Percentiles rank a stretch among this genome's conserved stretches.
Conservation (phyloP, 2,329 filamentous ascomycete genomes). For the Catunica adiposa region DNA sequence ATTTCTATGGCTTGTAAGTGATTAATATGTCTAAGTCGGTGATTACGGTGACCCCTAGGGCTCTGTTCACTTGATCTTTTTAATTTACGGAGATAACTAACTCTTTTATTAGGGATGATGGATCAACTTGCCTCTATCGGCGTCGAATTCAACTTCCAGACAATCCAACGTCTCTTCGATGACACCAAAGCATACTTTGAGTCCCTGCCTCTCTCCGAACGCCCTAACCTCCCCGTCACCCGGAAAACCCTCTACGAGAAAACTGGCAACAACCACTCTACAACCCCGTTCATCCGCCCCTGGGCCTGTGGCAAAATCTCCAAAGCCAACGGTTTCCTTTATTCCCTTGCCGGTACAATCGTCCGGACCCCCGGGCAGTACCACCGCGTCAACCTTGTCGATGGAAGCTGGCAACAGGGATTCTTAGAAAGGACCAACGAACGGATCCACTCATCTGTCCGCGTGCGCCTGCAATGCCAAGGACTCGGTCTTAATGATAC, state of each 20-base stretch:
- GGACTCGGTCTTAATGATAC: slow-evolving; percentile 35
- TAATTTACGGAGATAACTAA: neutral
- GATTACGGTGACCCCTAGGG: no score
- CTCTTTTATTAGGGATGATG: slow-evolving; percentile 36
- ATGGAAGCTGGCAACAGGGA: slow-evolving; percentile 21
- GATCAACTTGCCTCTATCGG: slow-evolving; percentile 36
- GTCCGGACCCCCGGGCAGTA: slow-evolving; percentile 33
- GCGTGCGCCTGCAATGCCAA: slow-evolving; percentile 33
- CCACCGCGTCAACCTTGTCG: slow-evolving; percentile 27
- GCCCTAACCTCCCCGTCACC: slow-evolving; percentile 31
- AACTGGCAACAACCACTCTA: neutral
- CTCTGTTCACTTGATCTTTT: no score
- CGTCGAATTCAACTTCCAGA: slow-evolving; percentile 30
- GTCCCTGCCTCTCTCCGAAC: slow-evolving; percentile 27
- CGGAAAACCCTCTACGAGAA: slow-evolving; percentile 20
- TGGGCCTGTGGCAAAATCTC: slow-evolving; percentile 33
- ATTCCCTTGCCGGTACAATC: slow-evolving; percentile 28
- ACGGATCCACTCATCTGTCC: slow-evolving; percentile 36
- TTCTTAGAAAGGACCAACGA: slow-evolving; percentile 38
- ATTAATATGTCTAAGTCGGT: no score
- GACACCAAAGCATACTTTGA: slow-evolving; percentile 20
- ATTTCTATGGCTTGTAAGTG: slow-evolving; percentile 25
- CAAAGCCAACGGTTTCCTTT: slow-evolving; percentile 25
- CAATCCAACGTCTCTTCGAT: slow-evolving; percentile 19
- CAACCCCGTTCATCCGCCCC: slow-evolving; percentile 21